phyloP scores from a whole-genome alignment of 176 grass and related monocot species.

The Ampelocalamus luodianensis region DNA sequence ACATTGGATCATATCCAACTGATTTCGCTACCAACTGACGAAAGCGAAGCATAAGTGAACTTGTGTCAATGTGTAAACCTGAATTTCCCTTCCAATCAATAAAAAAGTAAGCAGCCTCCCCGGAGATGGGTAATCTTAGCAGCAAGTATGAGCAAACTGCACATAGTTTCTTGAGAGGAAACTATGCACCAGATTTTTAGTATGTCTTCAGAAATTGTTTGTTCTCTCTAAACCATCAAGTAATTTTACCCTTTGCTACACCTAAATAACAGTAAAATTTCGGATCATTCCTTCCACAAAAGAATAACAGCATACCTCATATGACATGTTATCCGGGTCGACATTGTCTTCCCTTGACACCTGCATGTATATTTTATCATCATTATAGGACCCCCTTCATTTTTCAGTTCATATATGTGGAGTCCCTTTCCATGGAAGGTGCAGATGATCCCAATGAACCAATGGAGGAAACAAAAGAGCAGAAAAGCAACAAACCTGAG shows the following conservation, averaged over 20 bases:
- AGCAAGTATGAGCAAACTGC: conserved; percentile 10
- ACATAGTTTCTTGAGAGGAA: background rate
- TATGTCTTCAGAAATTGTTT: background rate
- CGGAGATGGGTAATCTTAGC: background rate
- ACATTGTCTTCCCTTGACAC: conserved; percentile 58
- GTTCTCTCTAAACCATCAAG: background rate
- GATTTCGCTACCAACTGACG: background rate
- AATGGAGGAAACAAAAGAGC: conserved; percentile 18
- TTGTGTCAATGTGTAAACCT: background rate
- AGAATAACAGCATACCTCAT: conserved; percentile 61
- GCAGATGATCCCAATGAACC: conserved; percentile 16
- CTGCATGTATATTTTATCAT: conserved; percentile 39
- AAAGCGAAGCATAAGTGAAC: background rate
- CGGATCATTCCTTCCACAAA: background rate
- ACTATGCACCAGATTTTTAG: background rate
- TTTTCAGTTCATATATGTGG: conserved; percentile 6
- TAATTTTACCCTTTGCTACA: background rate
- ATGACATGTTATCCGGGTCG: conserved; percentile 84
- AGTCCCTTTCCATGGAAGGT: conserved; percentile 14
- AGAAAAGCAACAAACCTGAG: conserved; percentile 54
- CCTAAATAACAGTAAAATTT: background rate
- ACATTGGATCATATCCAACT: background rate
- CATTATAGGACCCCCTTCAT: background rate
- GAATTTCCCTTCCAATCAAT: background rate
- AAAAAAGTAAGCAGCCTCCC: background rate